phyloP scores from a whole-genome alignment of 225 moss, liverwort and hornwort species.

The Asterella californica region DNA sequence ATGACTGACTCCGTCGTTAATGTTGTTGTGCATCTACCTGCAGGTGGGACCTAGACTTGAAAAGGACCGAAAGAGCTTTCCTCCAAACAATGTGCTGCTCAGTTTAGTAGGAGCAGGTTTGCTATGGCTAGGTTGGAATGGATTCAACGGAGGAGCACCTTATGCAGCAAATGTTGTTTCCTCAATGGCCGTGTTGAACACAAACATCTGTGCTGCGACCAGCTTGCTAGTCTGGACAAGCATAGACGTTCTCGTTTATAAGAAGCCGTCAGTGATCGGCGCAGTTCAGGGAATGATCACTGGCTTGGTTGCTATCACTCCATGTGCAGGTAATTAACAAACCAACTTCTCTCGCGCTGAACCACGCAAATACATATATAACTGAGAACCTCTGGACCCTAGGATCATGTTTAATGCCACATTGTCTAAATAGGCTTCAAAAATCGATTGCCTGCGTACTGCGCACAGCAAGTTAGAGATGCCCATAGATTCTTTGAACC shows the following conservation, averaged over 20 bases:
- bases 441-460: not conserved
- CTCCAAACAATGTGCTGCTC: slow-evolving; percentile 47
- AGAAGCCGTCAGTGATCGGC: slow-evolving; percentile 47
- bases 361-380: too few species aligned
- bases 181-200: slow-evolving; percentile 45
- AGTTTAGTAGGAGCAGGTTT: slow-evolving; percentile 42
- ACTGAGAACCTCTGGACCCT: too few species aligned
- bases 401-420: not conserved
- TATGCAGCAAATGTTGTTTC: slow-evolving; percentile 38
- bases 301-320: slow-evolving; percentile 44
- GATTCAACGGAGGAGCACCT: slow-evolving; percentile 51
- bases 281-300: slow-evolving; percentile 52
- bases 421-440: not conserved
- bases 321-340: slow-evolving; percentile 39
- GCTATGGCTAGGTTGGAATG: slow-evolving; percentile 47
- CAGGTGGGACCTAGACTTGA: slow-evolving; percentile 44
- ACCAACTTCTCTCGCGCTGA: not conserved
- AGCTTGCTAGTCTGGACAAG: slow-evolving; percentile 44
- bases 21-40: not conserved
- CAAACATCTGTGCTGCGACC: slow-evolving; percentile 39
- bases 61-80: slow-evolving; percentile 34
- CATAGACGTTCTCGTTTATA: slow-evolving; percentile 39
- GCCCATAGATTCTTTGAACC: not conserved
- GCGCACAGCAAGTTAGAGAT: not conserved
- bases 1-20: not conserved